phyloP scores from a whole-genome alignment of 371 early-diverging fungal species.

The Mucor mucedo region DNA sequence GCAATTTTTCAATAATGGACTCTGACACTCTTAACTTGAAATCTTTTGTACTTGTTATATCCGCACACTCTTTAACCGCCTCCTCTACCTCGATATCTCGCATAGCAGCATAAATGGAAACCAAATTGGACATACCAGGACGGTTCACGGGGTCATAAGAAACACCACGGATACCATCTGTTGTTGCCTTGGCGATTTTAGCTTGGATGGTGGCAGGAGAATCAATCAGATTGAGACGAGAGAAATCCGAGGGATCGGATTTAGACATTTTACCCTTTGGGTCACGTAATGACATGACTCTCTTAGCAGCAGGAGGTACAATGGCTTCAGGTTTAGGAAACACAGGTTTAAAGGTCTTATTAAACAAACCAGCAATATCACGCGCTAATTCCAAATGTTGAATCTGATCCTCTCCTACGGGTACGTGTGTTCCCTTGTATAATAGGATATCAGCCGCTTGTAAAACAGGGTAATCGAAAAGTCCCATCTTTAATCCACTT shows the following conservation, averaged over 20 bases:
- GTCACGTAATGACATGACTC: constrained; percentile 85
- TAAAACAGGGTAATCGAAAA: constrained; percentile 92
- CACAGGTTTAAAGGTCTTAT: constrained; percentile 64
- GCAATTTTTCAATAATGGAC: constrained; percentile 60
- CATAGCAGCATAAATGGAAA: constrained; percentile 75
- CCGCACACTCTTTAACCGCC: constrained; percentile 51
- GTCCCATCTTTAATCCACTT: constrained; percentile 70
- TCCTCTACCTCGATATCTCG: constrained; percentile 45
- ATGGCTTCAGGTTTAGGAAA: constrained; percentile 77
- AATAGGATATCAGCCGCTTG: constrained; percentile 95
- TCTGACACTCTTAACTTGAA: constrained; percentile 81
- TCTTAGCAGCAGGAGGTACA: constrained; percentile 71
- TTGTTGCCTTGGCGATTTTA: constrained; percentile 80
- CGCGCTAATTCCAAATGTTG: constrained; percentile 91
- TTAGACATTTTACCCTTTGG: constrained; percentile 94
- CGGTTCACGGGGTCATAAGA: constrained; percentile 74
- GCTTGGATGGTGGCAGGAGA: constrained; percentile 63
- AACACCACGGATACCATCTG: constrained; percentile 73
- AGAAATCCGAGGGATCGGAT: constrained; percentile 71
- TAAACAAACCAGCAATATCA: constrained; percentile 77
- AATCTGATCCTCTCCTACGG: constrained; percentile 93
- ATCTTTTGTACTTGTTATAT: constrained; percentile 54
- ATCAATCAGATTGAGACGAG: constrained; percentile 82
- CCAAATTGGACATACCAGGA: constrained; percentile 87
- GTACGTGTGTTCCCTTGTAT: constrained; percentile 89